Conservation (phyloP, 2,329 filamentous ascomycete species). For the Fusarium verticillioides region DNA sequence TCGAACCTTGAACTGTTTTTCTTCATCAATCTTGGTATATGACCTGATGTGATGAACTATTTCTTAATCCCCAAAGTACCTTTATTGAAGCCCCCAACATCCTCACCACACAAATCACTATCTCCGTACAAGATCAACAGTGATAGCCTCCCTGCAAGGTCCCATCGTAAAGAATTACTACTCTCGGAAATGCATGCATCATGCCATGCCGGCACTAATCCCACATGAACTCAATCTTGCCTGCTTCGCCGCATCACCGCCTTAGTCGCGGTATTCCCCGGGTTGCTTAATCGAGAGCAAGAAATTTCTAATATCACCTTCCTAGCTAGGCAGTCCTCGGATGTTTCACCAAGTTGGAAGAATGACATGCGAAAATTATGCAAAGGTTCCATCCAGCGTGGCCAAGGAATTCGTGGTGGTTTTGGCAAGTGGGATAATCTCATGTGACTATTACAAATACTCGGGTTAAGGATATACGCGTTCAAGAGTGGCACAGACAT, state of each 20-base stretch:
- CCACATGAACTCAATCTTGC: neutral
- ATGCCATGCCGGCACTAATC: neutral
- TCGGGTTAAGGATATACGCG: neutral
- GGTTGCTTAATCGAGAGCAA: neutral
- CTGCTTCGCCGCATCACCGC: neutral
- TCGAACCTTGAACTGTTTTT: neutral
- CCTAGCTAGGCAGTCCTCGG: neutral
- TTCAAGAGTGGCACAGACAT: neutral
- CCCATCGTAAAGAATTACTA: neutral
- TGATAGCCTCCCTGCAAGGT: too few species aligned
- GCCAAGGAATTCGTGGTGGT: neutral
- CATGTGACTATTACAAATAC: neutral
- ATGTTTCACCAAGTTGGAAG: neutral
- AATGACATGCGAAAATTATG: neutral
- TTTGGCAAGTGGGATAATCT: neutral
- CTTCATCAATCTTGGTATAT: rapidly evolving
- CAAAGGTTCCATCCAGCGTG: neutral
- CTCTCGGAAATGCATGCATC: neutral
- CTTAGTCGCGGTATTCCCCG: neutral
- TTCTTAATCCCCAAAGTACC: too few species aligned
- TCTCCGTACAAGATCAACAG: neutral
- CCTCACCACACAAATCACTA: neutral
- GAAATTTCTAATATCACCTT: neutral
- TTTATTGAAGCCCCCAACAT: rapidly evolving
- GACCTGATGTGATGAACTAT: rapidly evolving